Base-by-base conservation (phyloP, 2,329 filamentous ascomycete genomes). In the Ascochyta fabae region DNA sequence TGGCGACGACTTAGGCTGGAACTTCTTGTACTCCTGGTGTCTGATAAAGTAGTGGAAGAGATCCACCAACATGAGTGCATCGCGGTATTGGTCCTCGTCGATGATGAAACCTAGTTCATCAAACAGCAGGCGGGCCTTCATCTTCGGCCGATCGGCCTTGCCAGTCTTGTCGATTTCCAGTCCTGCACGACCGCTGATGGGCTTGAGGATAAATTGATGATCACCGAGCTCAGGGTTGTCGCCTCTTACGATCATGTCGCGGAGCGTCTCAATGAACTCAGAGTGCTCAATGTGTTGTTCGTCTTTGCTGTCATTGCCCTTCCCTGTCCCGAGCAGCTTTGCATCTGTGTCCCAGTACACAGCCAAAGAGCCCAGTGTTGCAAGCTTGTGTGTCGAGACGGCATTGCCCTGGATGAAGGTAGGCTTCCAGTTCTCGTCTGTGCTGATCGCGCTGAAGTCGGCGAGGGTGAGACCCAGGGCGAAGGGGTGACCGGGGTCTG, bases 321-420 rank as follows among this genome's bases (percentile, higher is more conserved):
- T 88, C 7, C 92, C 92, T 4, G 90, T 88, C 12, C 92, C 92
- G 39, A 98, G 82, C 4, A 99, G 83, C 24, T 88, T 83, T 1
- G 92, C 86, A 74, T 99, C 94, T 1, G 95, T 99, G 74, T 99
- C 96, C 95, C 96, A 99, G 77, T 99, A 99, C 9, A 98, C 85
- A 3, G 95, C 92, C 46, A 99, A 79, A 5, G 93, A 92, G 29
- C 91, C 92, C 15, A 99, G 83, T 3, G 89, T 96, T 6, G 93
- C 95, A 41, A 99, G 83, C 78, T 99, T 99, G 80, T 99, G 91
- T 22, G 93, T 97, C 12, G 89, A 90, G 26, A 84, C 83, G 42
- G 87, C 87, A 1, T 90, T 90, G 63, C 94, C 90, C 74, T 97
- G 92, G 66, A 99, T 96, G 74, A 97, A 99, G 26, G 92, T 96